Evolutionary conservation across 495 filamentous ascomycete genomes (phyloP), one percentile per base, ranked within the genome.

Genomic region (Aspergillus bertholletiae): DNA sequence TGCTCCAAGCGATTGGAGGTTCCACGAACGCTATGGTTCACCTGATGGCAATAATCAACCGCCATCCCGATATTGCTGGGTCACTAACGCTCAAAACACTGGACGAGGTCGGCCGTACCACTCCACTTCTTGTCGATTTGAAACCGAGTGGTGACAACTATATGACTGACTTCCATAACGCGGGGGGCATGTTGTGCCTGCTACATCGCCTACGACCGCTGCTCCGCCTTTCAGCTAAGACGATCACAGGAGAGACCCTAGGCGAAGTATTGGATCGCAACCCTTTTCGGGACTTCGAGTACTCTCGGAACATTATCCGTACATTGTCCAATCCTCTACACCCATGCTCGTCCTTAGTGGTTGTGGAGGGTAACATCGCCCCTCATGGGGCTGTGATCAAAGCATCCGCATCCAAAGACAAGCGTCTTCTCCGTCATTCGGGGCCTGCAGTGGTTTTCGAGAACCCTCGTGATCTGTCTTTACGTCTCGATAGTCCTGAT

Each of bases 91-190:
- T 87, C 0, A 61, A 75, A 8, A 84, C 78, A 0, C 61, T 88
- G 56, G 84, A 88, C 55, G 76, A 79, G 12, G 78, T 88, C 35
- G 85, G 85, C 7, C 70, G 76, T 15, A 72, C 60, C 7, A 85
- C 82, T 0, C 85, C 85, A 0, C 65, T 88, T 1, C 67, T 88
- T 2, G 72, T 88, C 5, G 85, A 88, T 58, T 70, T 88, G 13
- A 88, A 88, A 52, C 85, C 85, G 5, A 85, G 81, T 53, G 84
- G 85, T 5, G 74, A 81, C 17, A 85, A 86, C 51, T 88, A 88
- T 68, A 88, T 88, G 85, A 82, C 79, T 32, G 84, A 88, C 57
- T 86, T 88, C 56, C 85, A 88, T 61, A 81, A 83, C 60, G 79
- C 84, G 0, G 85, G 85, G 7, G 85, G 85, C 40, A 87, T 88